Percentiles rank a stretch among this genome's conserved stretches.
These are phyloP conservation scores for Mycena leptocephala DNA, from an alignment of 768 basidiomycete genomes.

Conservation along the genomic window DNA sequence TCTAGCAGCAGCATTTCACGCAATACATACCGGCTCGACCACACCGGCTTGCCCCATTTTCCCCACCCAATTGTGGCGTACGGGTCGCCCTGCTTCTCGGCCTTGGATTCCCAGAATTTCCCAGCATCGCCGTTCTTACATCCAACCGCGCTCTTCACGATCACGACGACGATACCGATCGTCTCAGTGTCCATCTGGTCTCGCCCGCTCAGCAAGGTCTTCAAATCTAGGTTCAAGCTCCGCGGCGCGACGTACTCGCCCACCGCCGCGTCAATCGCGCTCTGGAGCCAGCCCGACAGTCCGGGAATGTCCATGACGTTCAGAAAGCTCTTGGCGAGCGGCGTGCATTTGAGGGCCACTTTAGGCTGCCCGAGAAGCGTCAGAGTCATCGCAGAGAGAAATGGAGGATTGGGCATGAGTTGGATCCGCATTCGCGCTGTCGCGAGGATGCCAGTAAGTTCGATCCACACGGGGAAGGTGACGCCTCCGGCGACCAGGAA, in stretches of 20 bases:
- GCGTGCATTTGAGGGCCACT: conserved; percentile 76
- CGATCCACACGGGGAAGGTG: conserved; percentile 79
- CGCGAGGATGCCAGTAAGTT: conserved; percentile 76
- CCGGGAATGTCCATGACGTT: conserved; percentile 88
- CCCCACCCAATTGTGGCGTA: conserved; percentile 81
- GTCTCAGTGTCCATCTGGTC: conserved; percentile 78
- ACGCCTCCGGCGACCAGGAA: conserved; percentile 70
- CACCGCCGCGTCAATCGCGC: conserved; percentile 74
- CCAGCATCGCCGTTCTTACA: conserved; percentile 60
- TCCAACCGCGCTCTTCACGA: conserved; percentile 72
- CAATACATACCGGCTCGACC: conserved; percentile 69
- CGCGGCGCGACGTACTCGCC: conserved; percentile 80
- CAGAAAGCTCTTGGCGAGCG: conserved; percentile 73
- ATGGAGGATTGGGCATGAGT: conserved; percentile 82
- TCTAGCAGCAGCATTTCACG: neutral
- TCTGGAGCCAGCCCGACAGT: conserved; percentile 79
- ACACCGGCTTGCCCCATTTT: conserved; percentile 74
- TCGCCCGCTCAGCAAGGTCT: conserved; percentile 72
- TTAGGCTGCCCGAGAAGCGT: conserved; percentile 82
- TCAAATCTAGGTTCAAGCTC: conserved; percentile 79
- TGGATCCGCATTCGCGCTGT: conserved; percentile 79
- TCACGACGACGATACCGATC: conserved; percentile 76
- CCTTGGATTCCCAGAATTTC: conserved; percentile 51
- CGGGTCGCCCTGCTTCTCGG: conserved; percentile 58
- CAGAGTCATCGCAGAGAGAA: conserved; percentile 63